Evolutionary conservation across 1,284 basidiomycete genomes (phyloP).

Genomic region (Heliocybe sulcata): DNA sequence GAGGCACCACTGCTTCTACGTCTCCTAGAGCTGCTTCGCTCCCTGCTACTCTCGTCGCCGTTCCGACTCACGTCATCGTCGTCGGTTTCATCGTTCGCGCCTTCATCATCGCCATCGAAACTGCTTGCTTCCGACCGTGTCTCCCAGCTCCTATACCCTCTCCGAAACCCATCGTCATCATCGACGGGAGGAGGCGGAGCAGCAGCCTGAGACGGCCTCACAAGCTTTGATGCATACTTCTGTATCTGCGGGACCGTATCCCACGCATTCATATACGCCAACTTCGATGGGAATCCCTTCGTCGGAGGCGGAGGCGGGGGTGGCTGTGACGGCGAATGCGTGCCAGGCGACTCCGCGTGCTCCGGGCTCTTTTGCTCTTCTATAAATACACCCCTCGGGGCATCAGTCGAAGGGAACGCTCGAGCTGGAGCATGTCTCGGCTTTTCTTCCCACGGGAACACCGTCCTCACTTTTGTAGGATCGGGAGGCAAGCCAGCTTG

Average conservation of each 20-base stretch:
- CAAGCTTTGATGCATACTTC: conserved; percentile 62
- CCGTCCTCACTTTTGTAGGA: conserved; percentile 58
- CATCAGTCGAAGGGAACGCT: conserved; percentile 69
- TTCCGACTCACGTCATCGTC: conserved; percentile 30
- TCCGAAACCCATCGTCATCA: conserved; percentile 30
- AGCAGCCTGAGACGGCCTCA: conserved; percentile 37
- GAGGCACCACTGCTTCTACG: conserved; percentile 4
- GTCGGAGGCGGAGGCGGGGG: conserved; percentile 14
- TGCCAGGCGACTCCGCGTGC: not conserved
- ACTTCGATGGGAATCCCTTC: conserved; percentile 41
- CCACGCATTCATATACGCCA: conserved; percentile 77
- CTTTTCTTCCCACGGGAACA: conserved; percentile 94
- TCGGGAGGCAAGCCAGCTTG: conserved; percentile 42
- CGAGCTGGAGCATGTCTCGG: conserved; percentile 59
- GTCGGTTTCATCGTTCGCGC: conserved; percentile 59
- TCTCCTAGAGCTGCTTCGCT: conserved; percentile 19
- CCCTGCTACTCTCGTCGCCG: conserved; percentile 15
- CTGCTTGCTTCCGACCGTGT: conserved; percentile 58
- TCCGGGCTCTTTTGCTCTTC: conserved; percentile 15
- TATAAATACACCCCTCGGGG: conserved; percentile 41
- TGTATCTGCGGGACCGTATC: conserved; percentile 75
- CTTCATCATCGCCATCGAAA: conserved; percentile 78
- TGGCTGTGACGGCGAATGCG: not conserved
- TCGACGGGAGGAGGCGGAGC: conserved; percentile 38
- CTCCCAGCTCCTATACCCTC: conserved; percentile 36